A percentile compares a stretch with the other conserved stretches of the same genome.
These are phyloP conservation scores for Somion occarium DNA, from an alignment of 1,284 basidiomycete species.

Conservation along the genomic window DNA sequence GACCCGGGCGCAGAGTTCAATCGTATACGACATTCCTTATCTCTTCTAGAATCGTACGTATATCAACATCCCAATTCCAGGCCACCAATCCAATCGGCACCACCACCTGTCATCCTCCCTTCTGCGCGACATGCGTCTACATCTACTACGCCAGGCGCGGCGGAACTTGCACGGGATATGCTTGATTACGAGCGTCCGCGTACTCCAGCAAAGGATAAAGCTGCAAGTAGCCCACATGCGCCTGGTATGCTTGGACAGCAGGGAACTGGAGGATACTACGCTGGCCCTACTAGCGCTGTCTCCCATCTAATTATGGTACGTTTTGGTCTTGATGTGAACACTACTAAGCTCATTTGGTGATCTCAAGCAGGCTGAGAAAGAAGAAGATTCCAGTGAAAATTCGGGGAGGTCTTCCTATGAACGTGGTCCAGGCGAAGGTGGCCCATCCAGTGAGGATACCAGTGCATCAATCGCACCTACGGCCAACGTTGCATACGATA, in stretches of 20 bases:
- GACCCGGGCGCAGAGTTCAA: constrained; percentile 71
- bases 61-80: constrained; percentile 32
- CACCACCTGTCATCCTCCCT: neutral
- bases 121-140: constrained; percentile 1
- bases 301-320: constrained; percentile 61
- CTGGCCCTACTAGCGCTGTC: constrained; percentile 66
- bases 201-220: constrained; percentile 6
- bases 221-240: constrained; percentile 37
- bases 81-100: constrained; percentile 24
- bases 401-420: neutral
- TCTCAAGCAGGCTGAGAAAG: constrained; percentile 18
- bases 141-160: neutral
- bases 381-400: constrained; percentile 47
- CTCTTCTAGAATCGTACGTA: constrained; percentile 65
- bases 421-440: neutral
- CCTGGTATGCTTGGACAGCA: constrained; percentile 66
- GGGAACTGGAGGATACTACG: constrained; percentile 61
- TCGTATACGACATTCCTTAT: constrained; percentile 67
- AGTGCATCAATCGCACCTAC: neutral
- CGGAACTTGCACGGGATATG: constrained; percentile 1
- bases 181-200: neutral
- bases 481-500: constrained; percentile 36
- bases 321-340: constrained; percentile 10
- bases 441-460: neutral
- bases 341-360: constrained; percentile 7